These are phyloP conservation scores for Cymbopogon flexuosus DNA, from an alignment of 202 grass and related monocot species.

Conservation along the genomic window DNA sequence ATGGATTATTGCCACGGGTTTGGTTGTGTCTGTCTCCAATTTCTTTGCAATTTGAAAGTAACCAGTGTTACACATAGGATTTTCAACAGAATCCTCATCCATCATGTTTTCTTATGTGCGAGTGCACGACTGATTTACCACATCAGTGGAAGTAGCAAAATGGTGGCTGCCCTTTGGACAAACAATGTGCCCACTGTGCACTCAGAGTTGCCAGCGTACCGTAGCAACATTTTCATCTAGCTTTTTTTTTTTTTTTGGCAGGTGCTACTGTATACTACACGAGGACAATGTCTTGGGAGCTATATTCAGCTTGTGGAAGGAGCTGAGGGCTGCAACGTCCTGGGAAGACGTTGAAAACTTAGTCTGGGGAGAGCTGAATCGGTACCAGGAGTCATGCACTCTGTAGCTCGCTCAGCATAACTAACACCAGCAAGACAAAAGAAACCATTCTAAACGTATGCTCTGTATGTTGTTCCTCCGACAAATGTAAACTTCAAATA, in stretches of 20 bases:
- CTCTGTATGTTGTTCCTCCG: neutral
- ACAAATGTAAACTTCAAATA: neutral
- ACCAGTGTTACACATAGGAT: neutral
- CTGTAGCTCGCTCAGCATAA: neutral
- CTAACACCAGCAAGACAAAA: neutral
- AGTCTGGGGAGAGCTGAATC: constrained; percentile 79
- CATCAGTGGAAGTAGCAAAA: neutral
- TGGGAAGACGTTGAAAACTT: constrained; percentile 73
- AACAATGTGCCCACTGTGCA: neutral
- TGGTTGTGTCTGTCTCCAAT: neutral
- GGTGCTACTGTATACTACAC: constrained; percentile 92
- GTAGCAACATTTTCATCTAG: neutral
- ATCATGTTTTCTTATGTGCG: neutral
- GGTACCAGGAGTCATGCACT: constrained; percentile 40
- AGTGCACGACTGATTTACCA: neutral
- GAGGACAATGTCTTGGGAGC: constrained; percentile 79
- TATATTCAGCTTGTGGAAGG: constrained; percentile 89
- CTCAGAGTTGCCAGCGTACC: neutral
- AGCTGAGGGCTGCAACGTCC: constrained; percentile 47
- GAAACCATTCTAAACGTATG: neutral
- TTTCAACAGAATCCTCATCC: neutral
- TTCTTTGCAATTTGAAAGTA: neutral
- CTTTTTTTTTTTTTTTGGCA: constrained; percentile 14
- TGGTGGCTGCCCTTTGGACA: neutral
- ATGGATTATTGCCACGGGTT: neutral